Conservation (phyloP, 352 stramenopile genomes). For the Phytophthora capsici region DNA sequence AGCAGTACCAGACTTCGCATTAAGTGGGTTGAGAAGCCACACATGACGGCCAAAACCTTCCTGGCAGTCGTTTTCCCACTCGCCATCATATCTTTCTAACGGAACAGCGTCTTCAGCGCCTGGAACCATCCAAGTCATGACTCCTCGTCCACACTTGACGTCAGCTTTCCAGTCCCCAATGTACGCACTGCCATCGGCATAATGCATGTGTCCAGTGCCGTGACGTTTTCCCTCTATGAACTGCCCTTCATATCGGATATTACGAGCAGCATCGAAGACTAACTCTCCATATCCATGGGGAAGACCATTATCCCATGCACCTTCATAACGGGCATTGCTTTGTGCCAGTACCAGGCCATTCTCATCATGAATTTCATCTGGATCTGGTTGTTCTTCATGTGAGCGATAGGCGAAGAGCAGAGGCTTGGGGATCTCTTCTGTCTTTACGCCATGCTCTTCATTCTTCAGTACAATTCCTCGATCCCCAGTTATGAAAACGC, state of each 20-base stretch:
- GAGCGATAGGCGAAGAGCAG: conserved; percentile 43
- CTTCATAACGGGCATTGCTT: conserved; percentile 77
- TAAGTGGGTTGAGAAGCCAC: conserved; percentile 51
- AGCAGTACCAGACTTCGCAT: conserved; percentile 9
- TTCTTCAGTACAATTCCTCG: conserved; percentile 21
- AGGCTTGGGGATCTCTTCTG: conserved; percentile 7
- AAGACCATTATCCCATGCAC: conserved; percentile 75
- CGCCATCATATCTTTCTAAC: conserved; percentile 72
- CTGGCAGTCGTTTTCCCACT: conserved; percentile 76
- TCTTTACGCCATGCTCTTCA: background rate
- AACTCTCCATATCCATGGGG: conserved; percentile 76
- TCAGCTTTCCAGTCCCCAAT: conserved; percentile 74
- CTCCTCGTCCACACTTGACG: conserved; percentile 71
- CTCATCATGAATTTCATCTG: conserved; percentile 9
- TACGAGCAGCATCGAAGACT: conserved; percentile 66
- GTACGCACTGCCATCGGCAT: conserved; percentile 71
- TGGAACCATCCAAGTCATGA: conserved; percentile 75
- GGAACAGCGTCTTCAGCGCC: conserved; percentile 11
- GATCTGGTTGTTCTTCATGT: background rate
- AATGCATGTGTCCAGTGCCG: conserved; percentile 70
- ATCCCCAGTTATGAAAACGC: conserved; percentile 58
- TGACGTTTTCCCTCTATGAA: conserved; percentile 61
- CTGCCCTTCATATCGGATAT: conserved; percentile 66
- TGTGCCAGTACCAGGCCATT: conserved; percentile 30
- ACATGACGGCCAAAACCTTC: conserved; percentile 85